Base-by-base conservation (phyloP, 106 monocot species). In the Agapanthus africanus region DNA sequence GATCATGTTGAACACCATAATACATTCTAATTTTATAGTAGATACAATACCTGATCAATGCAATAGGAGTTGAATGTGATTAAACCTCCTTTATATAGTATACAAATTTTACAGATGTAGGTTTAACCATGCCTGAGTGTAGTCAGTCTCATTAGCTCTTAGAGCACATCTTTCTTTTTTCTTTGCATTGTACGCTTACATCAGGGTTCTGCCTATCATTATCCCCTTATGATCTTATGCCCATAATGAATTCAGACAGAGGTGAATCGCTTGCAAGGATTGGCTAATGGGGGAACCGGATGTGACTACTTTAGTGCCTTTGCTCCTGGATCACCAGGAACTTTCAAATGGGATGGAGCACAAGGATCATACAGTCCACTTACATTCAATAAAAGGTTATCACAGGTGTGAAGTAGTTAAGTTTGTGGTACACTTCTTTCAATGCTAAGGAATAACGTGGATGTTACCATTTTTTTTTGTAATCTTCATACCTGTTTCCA, bases 291-390 rank as follows among this genome's bases (percentile, higher is more conserved):
- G 15, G 78, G 66, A 70, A 40, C 4, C 54, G 79, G 73, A 70
- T 38, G 37, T 57, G 85, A 81, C 63, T 51, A 54, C 30, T 46
- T 51, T 34, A 77, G 19, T 73, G 65, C 64, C 0, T 49, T 33
- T 33, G 31, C 57, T 65, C 62, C 63, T 15, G 86, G 76, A 39
- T 91, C 95, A 72, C 88, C 95, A n/a, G 70, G 44, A 11, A 62
- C 74, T 51, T 82, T 91, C 18, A 88, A 86, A 72, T 82, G 83
- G 85, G 84, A 83, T 64, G 74, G 64, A 35, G 52, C 54, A 28
- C 88, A 82, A 31, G 85, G 82, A 66, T 79, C 73, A 71, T 91
- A 82, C 41, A 95, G 91, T 76, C 91, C 95, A 35, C 82, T 95
- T 30, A 84, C 82, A 40, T 71, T 88, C 59, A 88, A 91, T 38